Evolutionary conservation across 257 asterid species (phyloP), one percentile per base, ranked within the genome.

Genomic region (Plantago ovata): DNA sequence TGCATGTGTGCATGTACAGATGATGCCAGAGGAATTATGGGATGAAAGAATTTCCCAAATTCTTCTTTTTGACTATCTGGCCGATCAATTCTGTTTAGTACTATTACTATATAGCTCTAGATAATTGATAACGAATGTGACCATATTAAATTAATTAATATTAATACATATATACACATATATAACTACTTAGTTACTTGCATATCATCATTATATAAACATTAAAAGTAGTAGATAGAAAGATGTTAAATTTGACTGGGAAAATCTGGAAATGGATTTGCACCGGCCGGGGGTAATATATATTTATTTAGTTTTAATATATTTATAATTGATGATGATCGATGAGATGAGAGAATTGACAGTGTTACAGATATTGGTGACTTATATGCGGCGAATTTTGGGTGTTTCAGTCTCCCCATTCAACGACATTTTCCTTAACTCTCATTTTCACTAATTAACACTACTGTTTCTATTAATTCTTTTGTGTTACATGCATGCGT

Each of bases 351-450:
- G 57, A 39, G 38, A 74, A 72, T 69, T 76, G 82, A 72, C 76
- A 81, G 79, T 68, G 51, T 40, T 52, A 76, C 83, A 66, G 71
- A 77, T 76, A 64, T 70, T 72, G 70, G 66, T 79, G 72, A 81
- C 65, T 65, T 68, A 75, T 65, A 67, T 53, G 73, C 71, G 84
- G 72, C 81, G 75, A 75, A 66, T 68, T 72, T 50, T 19, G 61
- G 88, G 79, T 75, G 49, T 59, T 50, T 10, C 53, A 84, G 87
- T 81, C 72, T 79, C 84, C 84, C 72, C 42, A 11, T 84, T 81
- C 86, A 79, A 87, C 88, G 81, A 81, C 94, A 84, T 64, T 77
- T 76, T 69, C 81, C 83, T 64, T 19, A 46, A 71, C 44, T 64
- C 68, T 66, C 55, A 38, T 57, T 69, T 52, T n/a, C n/a, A n/a